Percentiles rank a stretch among this genome's conserved stretches.
phyloP scores from a whole-genome alignment of 192 early-diverging fungal genomes.

The Piromyces finnis region DNA sequence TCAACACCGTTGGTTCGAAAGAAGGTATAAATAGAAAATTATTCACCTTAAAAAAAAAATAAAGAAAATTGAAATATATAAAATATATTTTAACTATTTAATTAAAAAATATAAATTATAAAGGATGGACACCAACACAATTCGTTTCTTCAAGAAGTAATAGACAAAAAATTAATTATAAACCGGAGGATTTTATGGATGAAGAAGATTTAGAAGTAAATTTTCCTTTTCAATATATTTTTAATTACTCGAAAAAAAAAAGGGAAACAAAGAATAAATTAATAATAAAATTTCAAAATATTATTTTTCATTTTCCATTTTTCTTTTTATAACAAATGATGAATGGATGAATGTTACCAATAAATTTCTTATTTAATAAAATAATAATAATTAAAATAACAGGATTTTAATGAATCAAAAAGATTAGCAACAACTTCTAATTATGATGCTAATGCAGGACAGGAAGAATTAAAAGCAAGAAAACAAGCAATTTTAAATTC shows the following conservation, averaged over 20 bases:
- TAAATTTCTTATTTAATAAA: too few species aligned
- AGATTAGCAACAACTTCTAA: conserved; percentile 43
- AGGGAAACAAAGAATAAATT: too few species aligned
- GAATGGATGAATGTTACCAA: too few species aligned
- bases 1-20: conserved; percentile 89
- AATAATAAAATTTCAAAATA: too few species aligned
- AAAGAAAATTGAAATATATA: too few species aligned
- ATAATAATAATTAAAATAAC: not conserved
- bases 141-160: conserved; percentile 61
- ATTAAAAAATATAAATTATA: too few species aligned
- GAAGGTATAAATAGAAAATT: conserved; percentile 39
- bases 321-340: too few species aligned
- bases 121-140: conserved; percentile 56
- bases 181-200: conserved; percentile 90
- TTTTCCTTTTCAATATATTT: not conserved
- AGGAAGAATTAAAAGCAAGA: conserved; percentile 30
- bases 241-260: too few species aligned
- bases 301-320: too few species aligned
- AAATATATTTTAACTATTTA: too few species aligned
- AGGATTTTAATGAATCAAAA: conserved; percentile 24
- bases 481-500: conserved; percentile 19
- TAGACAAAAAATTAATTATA: conserved; percentile 18
- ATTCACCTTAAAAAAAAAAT: too few species aligned
- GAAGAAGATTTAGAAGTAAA: conserved; percentile 69
- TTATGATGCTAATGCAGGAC: conserved; percentile 46